phyloP scores from a whole-genome alignment of 208 protist species.

The Leishmania tropica region DNA sequence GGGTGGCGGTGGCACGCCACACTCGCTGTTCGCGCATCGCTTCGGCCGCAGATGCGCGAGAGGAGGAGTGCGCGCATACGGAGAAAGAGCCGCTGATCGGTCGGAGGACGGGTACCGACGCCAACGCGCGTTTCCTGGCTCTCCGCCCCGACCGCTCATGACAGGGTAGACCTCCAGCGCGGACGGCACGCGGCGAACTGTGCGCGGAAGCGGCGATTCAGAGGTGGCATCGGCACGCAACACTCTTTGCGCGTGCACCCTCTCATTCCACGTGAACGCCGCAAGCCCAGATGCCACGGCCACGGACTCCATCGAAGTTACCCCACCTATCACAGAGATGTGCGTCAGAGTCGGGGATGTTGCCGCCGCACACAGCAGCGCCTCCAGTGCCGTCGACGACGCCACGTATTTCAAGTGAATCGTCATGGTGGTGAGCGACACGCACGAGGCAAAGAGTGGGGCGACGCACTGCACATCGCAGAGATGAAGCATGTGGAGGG shows the following conservation, averaged over 20 bases:
- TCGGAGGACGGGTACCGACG: background rate
- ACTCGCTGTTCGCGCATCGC: background rate
- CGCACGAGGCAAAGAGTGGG: conserved; percentile 44
- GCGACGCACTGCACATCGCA: conserved; percentile 41
- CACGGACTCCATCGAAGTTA: conserved; percentile 49
- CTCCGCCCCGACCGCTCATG: background rate
- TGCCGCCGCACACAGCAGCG: conserved; percentile 51
- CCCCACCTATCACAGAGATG: conserved; percentile 49
- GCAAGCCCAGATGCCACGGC: conserved; percentile 47
- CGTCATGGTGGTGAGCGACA: conserved; percentile 45
- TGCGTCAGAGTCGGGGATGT: conserved; percentile 39
- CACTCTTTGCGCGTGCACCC: background rate
- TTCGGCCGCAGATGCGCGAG: background rate
- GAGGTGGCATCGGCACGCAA: background rate
- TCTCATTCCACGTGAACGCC: conserved; percentile 26
- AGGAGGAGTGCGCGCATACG: background rate
- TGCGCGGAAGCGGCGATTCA: background rate
- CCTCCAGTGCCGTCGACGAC: conserved; percentile 46
- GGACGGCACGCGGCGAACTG: background rate
- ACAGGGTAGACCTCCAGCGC: background rate
- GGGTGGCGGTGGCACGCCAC: background rate
- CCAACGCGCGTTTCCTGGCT: background rate
- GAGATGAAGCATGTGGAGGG: conserved; percentile 45
- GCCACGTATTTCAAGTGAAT: conserved; percentile 49
- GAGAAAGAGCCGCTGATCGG: conserved; percentile 1